Conservation (phyloP, 305 asterid genomes). For the Fraxinus angustifolia region DNA sequence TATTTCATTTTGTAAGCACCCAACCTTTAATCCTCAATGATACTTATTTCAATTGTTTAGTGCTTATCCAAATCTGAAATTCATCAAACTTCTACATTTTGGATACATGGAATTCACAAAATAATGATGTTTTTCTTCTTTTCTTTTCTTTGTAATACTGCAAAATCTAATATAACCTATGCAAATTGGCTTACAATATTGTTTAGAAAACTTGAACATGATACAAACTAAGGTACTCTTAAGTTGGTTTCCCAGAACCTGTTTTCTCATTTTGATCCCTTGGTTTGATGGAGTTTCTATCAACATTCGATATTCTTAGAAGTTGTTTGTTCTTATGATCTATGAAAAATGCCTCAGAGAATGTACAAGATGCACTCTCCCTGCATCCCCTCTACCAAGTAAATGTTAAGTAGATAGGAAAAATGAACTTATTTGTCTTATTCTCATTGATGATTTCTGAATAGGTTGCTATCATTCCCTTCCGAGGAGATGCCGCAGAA, state of each 20-base stretch:
- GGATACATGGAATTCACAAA: not conserved
- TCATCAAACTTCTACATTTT: not conserved
- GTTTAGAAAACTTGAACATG: not conserved
- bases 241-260: not conserved
- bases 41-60: not conserved
- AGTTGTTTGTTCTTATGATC: not conserved
- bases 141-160: not conserved
- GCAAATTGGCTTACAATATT: not conserved
- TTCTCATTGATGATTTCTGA: slow-evolving; percentile 12
- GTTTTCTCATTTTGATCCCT: not conserved
- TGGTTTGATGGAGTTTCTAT: not conserved
- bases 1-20: not conserved
- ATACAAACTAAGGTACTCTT: not conserved
- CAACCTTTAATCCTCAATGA: not conserved
- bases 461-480: slow-evolving; percentile 90
- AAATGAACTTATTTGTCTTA: not conserved
- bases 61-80: not conserved
- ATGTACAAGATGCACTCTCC: not conserved
- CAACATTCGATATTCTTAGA: not conserved
- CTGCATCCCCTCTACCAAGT: not conserved
- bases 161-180: not conserved
- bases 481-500: slow-evolving; percentile 99
- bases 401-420: not conserved
- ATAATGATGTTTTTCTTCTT: not conserved
- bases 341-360: not conserved